Conservation (phyloP, 2,329 filamentous ascomycete species). For the Peltaster fructicola region DNA sequence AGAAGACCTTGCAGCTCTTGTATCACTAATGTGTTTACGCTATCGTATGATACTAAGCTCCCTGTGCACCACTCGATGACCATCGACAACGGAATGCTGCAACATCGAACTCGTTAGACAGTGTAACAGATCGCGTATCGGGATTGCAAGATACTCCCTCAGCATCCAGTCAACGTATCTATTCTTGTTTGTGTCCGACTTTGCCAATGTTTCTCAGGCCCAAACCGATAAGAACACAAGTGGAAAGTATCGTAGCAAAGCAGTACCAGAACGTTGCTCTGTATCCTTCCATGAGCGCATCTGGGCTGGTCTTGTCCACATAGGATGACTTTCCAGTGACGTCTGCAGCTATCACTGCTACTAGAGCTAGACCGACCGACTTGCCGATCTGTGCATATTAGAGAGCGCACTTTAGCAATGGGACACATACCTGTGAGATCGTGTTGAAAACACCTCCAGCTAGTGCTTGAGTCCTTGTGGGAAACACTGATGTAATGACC, state of each 20-base stretch:
- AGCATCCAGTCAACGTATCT: too few species aligned
- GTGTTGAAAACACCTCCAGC: slow-evolving; percentile 31
- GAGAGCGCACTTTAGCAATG: not conserved
- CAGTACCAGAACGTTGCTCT: slow-evolving; percentile 26
- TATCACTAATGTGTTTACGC: too few species aligned
- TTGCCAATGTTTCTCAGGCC: slow-evolving; percentile 27
- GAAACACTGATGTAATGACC: slow-evolving; percentile 26
- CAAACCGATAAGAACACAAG: slow-evolving; percentile 18
- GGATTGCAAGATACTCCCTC: too few species aligned
- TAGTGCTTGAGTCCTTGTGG: slow-evolving; percentile 23
- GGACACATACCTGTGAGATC: slow-evolving; percentile 9
- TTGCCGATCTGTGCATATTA: slow-evolving; percentile 22
- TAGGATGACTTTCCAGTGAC: slow-evolving; percentile 9
- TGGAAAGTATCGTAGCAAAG: slow-evolving; percentile 20
- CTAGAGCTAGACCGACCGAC: slow-evolving; percentile 22
- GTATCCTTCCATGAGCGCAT: slow-evolving; percentile 24
- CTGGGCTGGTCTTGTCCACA: slow-evolving; percentile 16
- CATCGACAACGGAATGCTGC: too few species aligned
- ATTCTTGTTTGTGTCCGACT: slow-evolving; percentile 27
- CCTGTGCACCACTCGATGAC: too few species aligned
- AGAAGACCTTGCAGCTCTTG: too few species aligned
- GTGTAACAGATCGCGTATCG: too few species aligned
- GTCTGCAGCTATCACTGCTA: slow-evolving; percentile 20
- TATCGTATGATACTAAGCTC: too few species aligned
- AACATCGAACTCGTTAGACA: too few species aligned